Conservation (phyloP, 1,139 yeast species). For the Sugiyamaella novakii region DNA sequence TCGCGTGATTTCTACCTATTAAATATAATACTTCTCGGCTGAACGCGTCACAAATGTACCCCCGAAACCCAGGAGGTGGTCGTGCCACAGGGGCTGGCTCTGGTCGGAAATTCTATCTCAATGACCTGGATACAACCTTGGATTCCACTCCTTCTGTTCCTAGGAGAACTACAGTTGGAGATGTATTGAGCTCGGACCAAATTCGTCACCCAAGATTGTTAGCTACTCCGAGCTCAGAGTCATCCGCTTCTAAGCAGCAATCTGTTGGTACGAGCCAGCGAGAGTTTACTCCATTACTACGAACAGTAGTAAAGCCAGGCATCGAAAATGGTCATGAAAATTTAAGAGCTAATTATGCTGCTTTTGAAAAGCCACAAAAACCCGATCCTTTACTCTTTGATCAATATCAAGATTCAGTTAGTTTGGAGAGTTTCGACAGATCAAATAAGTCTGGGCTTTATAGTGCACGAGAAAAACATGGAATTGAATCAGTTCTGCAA, state of each 20-base stretch:
- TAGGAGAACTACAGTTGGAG: conserved; percentile 2
- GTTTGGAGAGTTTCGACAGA: conserved; percentile 28
- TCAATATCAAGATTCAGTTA: conserved; percentile 24
- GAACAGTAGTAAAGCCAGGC: conserved; percentile 25
- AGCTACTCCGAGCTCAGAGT: conserved; percentile 17
- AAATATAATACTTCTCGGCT: no score
- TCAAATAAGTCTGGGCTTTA: conserved; percentile 16
- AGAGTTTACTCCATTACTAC: conserved; percentile 31
- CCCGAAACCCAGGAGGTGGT: conserved; percentile 5
- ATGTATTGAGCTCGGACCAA: not conserved
- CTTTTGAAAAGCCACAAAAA: conserved; percentile 1
- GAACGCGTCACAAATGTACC: conserved; percentile 8
- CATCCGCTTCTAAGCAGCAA: not conserved
- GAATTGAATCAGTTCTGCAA: conserved; percentile 13
- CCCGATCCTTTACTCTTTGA: conserved; percentile 19
- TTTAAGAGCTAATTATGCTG: not conserved
- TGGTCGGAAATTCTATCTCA: conserved; percentile 2
- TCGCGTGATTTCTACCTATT: no score
- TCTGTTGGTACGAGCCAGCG: conserved; percentile 4
- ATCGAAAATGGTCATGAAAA: conserved; percentile 4
- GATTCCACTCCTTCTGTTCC: conserved; percentile 18
- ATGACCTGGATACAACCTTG: conserved; percentile 3
- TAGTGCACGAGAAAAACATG: conserved; percentile 12
- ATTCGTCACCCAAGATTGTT: conserved; percentile 17
- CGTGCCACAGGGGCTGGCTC: conserved; percentile 4